phyloP scores from a whole-genome alignment of 192 early-diverging fungal species.

The Backusella macrospora region DNA sequence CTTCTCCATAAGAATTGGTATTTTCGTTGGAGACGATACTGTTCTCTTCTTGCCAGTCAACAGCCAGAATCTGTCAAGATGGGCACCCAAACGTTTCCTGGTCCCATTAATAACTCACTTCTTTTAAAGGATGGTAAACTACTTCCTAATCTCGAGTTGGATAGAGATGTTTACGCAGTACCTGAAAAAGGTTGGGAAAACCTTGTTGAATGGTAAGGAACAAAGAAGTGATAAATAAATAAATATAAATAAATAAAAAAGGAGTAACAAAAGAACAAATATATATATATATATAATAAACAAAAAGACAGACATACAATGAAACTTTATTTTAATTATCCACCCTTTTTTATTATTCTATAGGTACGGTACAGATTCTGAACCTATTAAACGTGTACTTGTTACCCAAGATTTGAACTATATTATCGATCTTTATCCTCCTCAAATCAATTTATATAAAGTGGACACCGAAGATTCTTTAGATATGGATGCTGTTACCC shows the following conservation, averaged over 20 bases:
- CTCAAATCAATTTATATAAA: conserved; percentile 39
- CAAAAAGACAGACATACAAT: background rate
- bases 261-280: conserved; percentile 1
- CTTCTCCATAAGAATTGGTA: conserved; percentile 52
- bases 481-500: conserved; percentile 17
- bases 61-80: background rate
- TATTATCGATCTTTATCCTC: conserved; percentile 46
- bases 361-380: conserved; percentile 46
- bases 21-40: conserved; percentile 50
- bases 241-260: background rate
- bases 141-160: conserved; percentile 35
- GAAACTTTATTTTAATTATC: conserved; percentile 28
- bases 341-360: conserved; percentile 12
- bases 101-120: conserved; percentile 50
- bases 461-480: conserved; percentile 27
- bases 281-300: background rate
- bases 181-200: conserved; percentile 53
- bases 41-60: conserved; percentile 34
- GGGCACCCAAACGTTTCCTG: conserved; percentile 35
- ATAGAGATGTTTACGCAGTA: conserved; percentile 40
- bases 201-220: conserved; percentile 47
- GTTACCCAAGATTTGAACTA: conserved; percentile 26
- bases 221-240: too few species aligned
- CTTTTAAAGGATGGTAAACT: conserved; percentile 44
- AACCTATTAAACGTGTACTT: conserved; percentile 43